Evolutionary conservation across 164 flowering plant species (phyloP).

Genomic region (Tetracentron sinense): DNA sequence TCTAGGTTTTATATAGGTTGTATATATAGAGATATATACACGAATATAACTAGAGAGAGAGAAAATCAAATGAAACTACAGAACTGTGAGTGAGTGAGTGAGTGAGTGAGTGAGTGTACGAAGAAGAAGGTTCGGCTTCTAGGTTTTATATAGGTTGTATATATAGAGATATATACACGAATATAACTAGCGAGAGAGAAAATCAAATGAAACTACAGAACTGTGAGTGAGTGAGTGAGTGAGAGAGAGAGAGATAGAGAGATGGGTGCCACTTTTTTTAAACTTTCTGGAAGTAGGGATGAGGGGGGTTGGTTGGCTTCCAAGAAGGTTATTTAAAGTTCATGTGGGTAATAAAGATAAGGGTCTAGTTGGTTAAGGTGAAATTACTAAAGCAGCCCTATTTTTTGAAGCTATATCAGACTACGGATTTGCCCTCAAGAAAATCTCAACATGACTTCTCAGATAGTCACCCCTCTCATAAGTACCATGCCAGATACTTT

Average conservation of each 20-base stretch:
- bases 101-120: no score
- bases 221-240: no score
- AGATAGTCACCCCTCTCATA: no score
- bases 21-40: constrained; percentile 2
- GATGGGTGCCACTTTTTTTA: no score
- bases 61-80: no score
- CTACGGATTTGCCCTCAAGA: not conserved
- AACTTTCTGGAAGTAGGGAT: no score
- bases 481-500: no score
- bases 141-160: not conserved
- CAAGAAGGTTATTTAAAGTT: constrained; percentile 9
- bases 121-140: not conserved
- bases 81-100: no score
- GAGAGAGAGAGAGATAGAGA: no score
- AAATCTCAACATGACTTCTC: no score
- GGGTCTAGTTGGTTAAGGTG: not conserved
- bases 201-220: no score
- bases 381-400: constrained; percentile 8
- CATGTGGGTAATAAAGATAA: constrained; percentile 4
- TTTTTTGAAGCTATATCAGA: not conserved
- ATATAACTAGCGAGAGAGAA: constrained; percentile 1
- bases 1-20: constrained; percentile 1
- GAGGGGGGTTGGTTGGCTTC: constrained; percentile 14
- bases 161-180: not conserved
- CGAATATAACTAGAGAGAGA: not conserved